phyloP scores from a whole-genome alignment of 2,329 filamentous ascomycete species.

The Dothideomycetidae sp. region DNA sequence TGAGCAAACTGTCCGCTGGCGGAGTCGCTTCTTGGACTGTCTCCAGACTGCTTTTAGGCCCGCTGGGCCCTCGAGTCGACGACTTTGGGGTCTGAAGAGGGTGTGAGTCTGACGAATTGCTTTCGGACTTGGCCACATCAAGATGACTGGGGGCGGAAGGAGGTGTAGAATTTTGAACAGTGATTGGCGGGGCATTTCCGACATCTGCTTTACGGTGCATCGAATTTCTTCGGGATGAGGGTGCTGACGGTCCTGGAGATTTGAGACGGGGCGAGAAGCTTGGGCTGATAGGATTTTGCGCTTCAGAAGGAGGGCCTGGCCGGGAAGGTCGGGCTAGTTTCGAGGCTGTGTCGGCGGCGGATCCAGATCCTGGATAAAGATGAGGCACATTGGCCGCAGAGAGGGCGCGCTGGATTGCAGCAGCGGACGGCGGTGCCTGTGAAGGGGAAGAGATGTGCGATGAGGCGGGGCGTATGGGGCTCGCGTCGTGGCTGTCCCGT shows the following conservation, averaged over 20 bases:
- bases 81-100: conserved; percentile 24
- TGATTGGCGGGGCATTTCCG: conserved; percentile 29
- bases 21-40: conserved; percentile 32
- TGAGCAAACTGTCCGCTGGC: conserved; percentile 7
- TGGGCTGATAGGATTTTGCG: conserved; percentile 54
- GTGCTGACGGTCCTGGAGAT: conserved; percentile 52
- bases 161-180: conserved; percentile 32
- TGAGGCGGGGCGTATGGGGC: conserved; percentile 25
- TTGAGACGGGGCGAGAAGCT: conserved; percentile 56
- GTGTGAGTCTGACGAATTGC: conserved; percentile 25
- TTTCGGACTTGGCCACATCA: conserved; percentile 21
- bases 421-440: conserved; percentile 42
- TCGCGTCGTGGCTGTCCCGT: conserved; percentile 32
- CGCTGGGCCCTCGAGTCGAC: conserved; percentile 23
- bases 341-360: conserved; percentile 44
- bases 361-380: conserved; percentile 38
- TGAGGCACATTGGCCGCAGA: conserved; percentile 54
- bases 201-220: conserved; percentile 29
- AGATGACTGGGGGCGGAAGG: conserved; percentile 22
- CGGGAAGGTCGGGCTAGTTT: conserved; percentile 48
- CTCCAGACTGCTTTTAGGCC: conserved; percentile 40
- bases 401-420: conserved; percentile 51
- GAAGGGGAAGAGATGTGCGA: conserved; percentile 22
- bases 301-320: conserved; percentile 33
- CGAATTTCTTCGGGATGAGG: conserved; percentile 31